Evolutionary conservation across 768 basidiomycete genomes (phyloP), one percentile per base, ranked within the genome.

Genomic region (Chalciporus chontae): DNA sequence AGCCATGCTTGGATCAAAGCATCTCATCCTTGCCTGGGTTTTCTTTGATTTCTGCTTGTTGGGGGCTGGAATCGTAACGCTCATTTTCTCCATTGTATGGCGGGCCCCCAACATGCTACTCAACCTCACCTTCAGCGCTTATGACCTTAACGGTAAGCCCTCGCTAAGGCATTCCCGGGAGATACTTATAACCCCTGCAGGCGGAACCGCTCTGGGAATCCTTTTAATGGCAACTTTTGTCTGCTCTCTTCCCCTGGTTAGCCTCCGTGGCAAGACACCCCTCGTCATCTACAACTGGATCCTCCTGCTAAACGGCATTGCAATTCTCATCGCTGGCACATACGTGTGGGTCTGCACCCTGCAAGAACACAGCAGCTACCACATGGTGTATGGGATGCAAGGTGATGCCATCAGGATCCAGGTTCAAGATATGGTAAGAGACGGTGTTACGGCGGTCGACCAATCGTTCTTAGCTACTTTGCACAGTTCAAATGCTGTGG

Each of bases 311-410:
- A 84, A 93, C 59, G 77, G 77, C 8, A 56, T 87, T 39, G 74
- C 76, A 21, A 77, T 86, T 37, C 68, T 85, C 43, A 59, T 83
- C 45, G 69, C 90, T 23, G 91, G 88, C 52, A 79, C 84, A 18
- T 77, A 80, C 56, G 71, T 94, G 44, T 95, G 93, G 93, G 81
- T 87, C 69, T 89, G 71, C 63, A 90, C 91, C 5, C 74, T 94
- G 15, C 68, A 77, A 48, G 85, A 91, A 64, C 80, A 85, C 23
- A 68, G 70, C 39, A 81, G 88, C 58, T 94, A 84, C 69, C 77
- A 81, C 53, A 52, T 52, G 0, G 68, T 80, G 21, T 94, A 84
- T 77, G 52, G 71, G 11, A 66, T 66, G 43, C 73, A 76, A 51
- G 69, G 75, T 26, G 52, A 70, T 23, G 71, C 69, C 1, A 76